These are phyloP conservation scores for Kwoniella dendrophila DNA, from an alignment of 768 basidiomycete species.

Conservation along the genomic window DNA sequence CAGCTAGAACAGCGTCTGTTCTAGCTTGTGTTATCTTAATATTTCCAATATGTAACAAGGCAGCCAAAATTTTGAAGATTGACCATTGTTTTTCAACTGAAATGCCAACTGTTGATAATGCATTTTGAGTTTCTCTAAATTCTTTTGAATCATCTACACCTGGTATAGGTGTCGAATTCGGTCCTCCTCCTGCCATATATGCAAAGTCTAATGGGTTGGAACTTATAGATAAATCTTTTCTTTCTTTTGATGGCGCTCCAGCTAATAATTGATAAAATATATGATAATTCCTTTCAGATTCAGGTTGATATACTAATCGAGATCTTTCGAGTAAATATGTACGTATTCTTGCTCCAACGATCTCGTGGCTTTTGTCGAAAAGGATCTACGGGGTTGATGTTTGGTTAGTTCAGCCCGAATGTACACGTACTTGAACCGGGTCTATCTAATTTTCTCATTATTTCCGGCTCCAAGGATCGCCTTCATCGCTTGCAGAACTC, in stretches of 20 bases:
- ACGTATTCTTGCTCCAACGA: constrained; percentile 97
- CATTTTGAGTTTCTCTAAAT: constrained; percentile 88
- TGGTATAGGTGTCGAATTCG: constrained; percentile 76
- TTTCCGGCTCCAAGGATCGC: not conserved
- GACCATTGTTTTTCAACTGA: constrained; percentile 95
- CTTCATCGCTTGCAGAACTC: not conserved
- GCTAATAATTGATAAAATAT: constrained; percentile 99
- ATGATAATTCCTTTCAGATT: constrained; percentile 97
- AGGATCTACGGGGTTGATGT: no score
- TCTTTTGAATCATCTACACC: constrained; percentile 97
- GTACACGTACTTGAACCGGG: no score
- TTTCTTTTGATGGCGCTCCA: constrained; percentile 90
- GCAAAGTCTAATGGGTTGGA: constrained; percentile 82
- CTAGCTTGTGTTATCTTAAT: constrained; percentile 82
- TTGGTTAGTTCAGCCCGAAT: no score
- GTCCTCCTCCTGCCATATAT: constrained; percentile 91
- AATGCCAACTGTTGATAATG: constrained; percentile 94
- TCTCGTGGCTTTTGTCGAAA: constrained; percentile 92
- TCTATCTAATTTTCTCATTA: no score
- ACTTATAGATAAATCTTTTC: constrained; percentile 90
- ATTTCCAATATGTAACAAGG: constrained; percentile 95
- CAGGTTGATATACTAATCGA: constrained; percentile 93
- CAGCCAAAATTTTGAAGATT: constrained; percentile 89
- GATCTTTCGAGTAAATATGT: constrained; percentile 98
- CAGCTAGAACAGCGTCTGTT: constrained; percentile 79